Evolutionary conservation across 2,329 filamentous ascomycete species (phyloP).

Genomic region (Ceratocystis cacaofunesta): DNA sequence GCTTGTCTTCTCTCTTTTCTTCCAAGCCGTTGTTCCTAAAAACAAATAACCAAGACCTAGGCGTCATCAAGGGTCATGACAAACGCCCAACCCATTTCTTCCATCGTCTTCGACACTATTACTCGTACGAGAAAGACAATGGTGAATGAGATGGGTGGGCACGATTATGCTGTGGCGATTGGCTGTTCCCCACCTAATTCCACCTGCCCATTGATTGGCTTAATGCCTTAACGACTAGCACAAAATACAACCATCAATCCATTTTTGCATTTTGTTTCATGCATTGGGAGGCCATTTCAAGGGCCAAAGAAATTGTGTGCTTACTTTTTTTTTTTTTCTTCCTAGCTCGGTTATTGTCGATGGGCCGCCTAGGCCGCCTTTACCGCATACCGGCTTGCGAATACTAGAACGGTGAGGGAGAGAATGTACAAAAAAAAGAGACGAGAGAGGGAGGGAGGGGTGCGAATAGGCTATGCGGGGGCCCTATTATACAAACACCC

Average conservation of each 20-base stretch:
- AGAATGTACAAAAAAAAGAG: neutral
- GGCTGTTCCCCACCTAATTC: neutral
- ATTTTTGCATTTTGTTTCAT: neutral
- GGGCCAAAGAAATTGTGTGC: no score
- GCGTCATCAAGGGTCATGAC: neutral
- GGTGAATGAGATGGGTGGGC: neutral
- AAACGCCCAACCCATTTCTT: neutral
- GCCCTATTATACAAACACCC: no score
- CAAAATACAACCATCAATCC: neutral
- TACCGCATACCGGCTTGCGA: neutral
- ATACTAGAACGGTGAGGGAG: neutral
- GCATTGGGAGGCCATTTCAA: neutral
- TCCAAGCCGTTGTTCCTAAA: no score
- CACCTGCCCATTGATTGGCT: neutral
- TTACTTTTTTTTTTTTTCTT: no score
- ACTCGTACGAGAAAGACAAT: neutral
- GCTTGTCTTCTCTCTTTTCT: no score
- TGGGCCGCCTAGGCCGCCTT: neutral
- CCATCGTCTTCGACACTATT: slow-evolving; percentile 1
- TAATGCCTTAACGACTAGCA: neutral
- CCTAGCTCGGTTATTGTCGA: no score
- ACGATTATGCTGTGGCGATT: neutral
- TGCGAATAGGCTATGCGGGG: neutral
- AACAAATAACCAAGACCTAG: no score
- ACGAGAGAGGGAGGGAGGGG: neutral